phyloP scores from a whole-genome alignment of 257 asterid genomes.

The Capsicum rhomboideum region DNA sequence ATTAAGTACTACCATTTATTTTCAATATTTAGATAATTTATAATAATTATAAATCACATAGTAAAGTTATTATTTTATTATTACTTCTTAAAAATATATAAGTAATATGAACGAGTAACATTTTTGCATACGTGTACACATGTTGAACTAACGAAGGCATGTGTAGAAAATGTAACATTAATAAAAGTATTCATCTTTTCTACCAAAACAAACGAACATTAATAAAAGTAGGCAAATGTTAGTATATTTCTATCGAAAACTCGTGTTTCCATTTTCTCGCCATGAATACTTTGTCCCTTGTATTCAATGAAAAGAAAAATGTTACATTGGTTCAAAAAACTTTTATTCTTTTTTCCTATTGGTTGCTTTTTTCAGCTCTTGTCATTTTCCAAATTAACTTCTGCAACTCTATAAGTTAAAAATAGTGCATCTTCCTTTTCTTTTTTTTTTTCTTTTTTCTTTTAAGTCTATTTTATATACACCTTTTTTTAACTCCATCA shows the following conservation, averaged over 20 bases:
- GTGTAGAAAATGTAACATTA: neutral
- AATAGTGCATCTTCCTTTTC: neutral
- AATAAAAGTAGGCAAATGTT: neutral
- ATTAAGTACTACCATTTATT: too few species aligned
- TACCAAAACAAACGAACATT: too few species aligned
- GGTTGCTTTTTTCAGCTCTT: neutral
- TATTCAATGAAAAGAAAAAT: neutral
- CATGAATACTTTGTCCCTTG: neutral
- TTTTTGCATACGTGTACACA: neutral
- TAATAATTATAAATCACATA: too few species aligned
- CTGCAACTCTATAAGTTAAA: neutral
- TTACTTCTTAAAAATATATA: too few species aligned
- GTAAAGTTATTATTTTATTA: too few species aligned
- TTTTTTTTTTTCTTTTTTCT: neutral
- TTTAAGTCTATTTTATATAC: too few species aligned
- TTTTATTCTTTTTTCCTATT: neutral
- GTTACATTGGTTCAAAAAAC: neutral
- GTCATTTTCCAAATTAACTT: neutral
- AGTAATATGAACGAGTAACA: too few species aligned
- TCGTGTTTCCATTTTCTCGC: neutral
- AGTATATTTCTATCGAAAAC: neutral
- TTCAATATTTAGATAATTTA: too few species aligned
- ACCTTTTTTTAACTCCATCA: too few species aligned
- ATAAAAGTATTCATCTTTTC: too few species aligned
- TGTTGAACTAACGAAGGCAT: neutral